Conservation (phyloP, 176 grass and related monocot species). For the Phoenix dactylifera region DNA sequence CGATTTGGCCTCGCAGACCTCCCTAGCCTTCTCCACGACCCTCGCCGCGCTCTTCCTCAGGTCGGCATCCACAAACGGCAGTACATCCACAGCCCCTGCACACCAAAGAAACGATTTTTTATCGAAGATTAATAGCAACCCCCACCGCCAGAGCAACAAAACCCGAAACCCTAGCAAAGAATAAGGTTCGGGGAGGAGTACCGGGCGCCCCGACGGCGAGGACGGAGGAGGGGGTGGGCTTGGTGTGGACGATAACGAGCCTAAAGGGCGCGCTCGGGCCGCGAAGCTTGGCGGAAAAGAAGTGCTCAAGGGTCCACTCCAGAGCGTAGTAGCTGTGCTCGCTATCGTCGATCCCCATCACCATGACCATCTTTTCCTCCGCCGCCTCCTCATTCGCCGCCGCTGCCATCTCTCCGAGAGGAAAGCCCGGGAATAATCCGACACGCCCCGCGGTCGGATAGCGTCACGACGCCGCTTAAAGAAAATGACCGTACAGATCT, state of each 20-base stretch:
- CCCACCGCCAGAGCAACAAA: background rate
- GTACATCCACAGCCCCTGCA: slow-evolving; percentile 30
- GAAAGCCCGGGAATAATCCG: no score
- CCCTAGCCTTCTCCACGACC: slow-evolving; percentile 36
- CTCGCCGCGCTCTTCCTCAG: slow-evolving; percentile 39
- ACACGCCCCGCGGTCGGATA: no score
- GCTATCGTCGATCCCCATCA: slow-evolving; percentile 60
- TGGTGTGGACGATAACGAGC: slow-evolving; percentile 60
- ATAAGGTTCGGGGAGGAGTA: background rate
- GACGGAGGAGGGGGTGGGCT: slow-evolving; percentile 41
- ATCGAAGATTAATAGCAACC: background rate
- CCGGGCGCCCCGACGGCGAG: slow-evolving; percentile 25
- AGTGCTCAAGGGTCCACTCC: slow-evolving; percentile 40
- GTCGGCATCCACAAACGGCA: slow-evolving; percentile 33
- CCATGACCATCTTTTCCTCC: slow-evolving; percentile 31
- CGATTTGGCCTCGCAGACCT: slow-evolving; percentile 33
- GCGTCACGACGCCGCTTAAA: no score
- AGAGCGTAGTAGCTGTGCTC: slow-evolving; percentile 56
- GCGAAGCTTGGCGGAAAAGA: slow-evolving; percentile 3
- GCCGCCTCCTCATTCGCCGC: background rate
- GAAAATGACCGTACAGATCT: no score
- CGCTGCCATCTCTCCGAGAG: background rate
- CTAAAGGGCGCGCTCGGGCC: slow-evolving; percentile 10
- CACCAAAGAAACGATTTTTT: background rate
- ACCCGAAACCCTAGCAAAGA: no score